Conservation (phyloP, 495 filamentous ascomycete species). For the Bathelium albidoporum region DNA sequence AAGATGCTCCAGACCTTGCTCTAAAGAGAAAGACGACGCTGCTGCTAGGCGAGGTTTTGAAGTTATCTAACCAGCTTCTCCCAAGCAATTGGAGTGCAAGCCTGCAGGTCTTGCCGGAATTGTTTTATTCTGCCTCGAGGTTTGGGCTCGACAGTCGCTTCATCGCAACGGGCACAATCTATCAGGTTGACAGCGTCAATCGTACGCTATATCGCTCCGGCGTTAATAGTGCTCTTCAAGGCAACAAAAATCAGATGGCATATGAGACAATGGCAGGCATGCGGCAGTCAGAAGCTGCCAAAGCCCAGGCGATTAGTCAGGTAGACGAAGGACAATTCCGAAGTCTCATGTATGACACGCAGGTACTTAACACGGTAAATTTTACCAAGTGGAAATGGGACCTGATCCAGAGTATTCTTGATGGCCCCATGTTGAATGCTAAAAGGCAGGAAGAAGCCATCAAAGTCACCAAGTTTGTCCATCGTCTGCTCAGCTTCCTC, state of each 20-base stretch:
- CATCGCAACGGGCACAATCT: constrained; percentile 74
- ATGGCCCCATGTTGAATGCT: constrained; percentile 83
- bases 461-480: constrained; percentile 89
- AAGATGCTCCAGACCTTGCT: constrained; percentile 61
- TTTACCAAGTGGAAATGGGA: constrained; percentile 97
- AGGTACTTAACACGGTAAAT: constrained; percentile 74
- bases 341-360: constrained; percentile 73
- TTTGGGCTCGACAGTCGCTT: constrained; percentile 64
- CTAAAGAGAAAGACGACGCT: constrained; percentile 82
- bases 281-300: constrained; percentile 7
- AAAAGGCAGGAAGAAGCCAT: constrained; percentile 91
- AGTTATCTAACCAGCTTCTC: constrained; percentile 74
- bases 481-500: constrained; percentile 87
- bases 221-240: constrained; percentile 27
- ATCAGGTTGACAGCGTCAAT: constrained; percentile 96
- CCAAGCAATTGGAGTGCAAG: constrained; percentile 67
- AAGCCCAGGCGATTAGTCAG: constrained; percentile 45
- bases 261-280: constrained; percentile 38
- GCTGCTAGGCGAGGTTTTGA: constrained; percentile 79
- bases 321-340: constrained; percentile 88
- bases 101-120: constrained; percentile 72
- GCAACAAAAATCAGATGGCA: neutral
- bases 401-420: constrained; percentile 76
- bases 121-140: constrained; percentile 64
- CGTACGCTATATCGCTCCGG: constrained; percentile 77